Evolutionary conservation across 2,329 filamentous ascomycete species (phyloP), one percentile per base, ranked within the genome.

Genomic region (Talaromyces sp.): DNA sequence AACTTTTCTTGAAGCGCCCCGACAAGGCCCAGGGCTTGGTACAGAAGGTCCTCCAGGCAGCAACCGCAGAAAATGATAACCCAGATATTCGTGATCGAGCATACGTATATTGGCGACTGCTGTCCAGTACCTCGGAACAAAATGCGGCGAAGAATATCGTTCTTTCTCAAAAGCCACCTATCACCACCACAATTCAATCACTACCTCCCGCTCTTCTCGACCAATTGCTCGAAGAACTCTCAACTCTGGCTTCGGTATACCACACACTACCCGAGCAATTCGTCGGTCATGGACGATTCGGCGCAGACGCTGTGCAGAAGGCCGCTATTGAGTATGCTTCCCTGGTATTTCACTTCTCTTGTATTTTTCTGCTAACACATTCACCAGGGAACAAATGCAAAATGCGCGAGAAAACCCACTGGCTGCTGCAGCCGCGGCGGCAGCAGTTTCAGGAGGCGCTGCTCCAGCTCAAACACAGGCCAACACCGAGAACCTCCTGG

Each of bases 181-280:
- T 99, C 71, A 88, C 90, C 43, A 93, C 92, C 24, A 99, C 95
- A 27, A 97, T 99, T 79, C 90, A 90, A 60, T 93, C 90, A 60
- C 83, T 98, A 31, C 92, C 95, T 1, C 84, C 89, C 5, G 82
- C 87, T 35, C 83, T 99, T 7, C 84, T 99, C 50, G 93, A 99
- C 63, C 88, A 92, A 74, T 86, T 99, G n/a, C 85, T 99, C 9
- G 83, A 84, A 10, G 93, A 99, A 75, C 85, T 99, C 32, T 98
- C 93, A 13, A 97, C 95, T 10, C 84, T 99, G 31, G 92, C 95
- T 8, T 98, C 93, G 1, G 95, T 99, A 24, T 99, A 99, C 78
- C 95, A 99, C 84, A 98, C 96, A 79, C 93, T 93, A 9, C 93
- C 95, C 51, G 91, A 96, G 82, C 92, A 93, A n/a, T 99, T 99